These are phyloP conservation scores for Cotoneaster glaucophyllus DNA, from an alignment of 306 rosid genomes.

Conservation along the genomic window DNA sequence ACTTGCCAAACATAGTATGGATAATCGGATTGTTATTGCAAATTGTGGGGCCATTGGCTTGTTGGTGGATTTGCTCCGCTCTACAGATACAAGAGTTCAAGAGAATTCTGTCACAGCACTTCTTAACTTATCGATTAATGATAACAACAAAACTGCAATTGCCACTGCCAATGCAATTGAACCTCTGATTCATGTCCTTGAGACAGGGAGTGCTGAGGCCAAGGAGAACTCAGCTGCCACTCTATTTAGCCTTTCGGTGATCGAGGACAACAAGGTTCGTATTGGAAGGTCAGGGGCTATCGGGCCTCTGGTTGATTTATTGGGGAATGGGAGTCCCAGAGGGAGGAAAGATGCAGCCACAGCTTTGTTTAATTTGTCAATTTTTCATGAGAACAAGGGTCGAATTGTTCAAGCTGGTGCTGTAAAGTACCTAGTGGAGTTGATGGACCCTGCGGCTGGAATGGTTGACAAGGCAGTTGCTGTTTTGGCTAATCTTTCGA, in stretches of 20 bases:
- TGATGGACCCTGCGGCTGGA: constrained; percentile 98
- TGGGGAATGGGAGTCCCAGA: constrained; percentile 89
- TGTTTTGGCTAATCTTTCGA: constrained; percentile 86
- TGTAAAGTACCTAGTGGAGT: constrained; percentile 84
- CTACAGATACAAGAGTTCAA: constrained; percentile 56
- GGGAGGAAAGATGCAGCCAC: constrained; percentile 98
- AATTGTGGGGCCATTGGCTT: constrained; percentile 69
- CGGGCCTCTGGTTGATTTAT: constrained; percentile 76
- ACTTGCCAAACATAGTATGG: constrained; percentile 82
- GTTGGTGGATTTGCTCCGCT: constrained; percentile 66
- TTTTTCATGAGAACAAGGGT: constrained; percentile 74
- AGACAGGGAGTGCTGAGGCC: constrained; percentile 87
- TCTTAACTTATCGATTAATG: constrained; percentile 83
- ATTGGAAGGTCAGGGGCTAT: constrained; percentile 96
- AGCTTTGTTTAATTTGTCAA: constrained; percentile 90
- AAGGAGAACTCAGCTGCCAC: constrained; percentile 98
- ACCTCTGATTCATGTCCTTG: constrained; percentile 80
- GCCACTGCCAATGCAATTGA: constrained; percentile 81
- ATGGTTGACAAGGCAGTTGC: constrained; percentile 99
- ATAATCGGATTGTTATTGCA: constrained; percentile 89
- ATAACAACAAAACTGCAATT: constrained; percentile 73
- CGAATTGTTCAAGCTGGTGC: constrained; percentile 94
- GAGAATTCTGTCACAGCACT: constrained; percentile 97
- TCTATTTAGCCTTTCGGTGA: constrained; percentile 88
- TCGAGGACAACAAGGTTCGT: constrained; percentile 77